Evolutionary conservation across 257 asterid genomes (phyloP).

Genomic region (Eucommia ulmoides): DNA sequence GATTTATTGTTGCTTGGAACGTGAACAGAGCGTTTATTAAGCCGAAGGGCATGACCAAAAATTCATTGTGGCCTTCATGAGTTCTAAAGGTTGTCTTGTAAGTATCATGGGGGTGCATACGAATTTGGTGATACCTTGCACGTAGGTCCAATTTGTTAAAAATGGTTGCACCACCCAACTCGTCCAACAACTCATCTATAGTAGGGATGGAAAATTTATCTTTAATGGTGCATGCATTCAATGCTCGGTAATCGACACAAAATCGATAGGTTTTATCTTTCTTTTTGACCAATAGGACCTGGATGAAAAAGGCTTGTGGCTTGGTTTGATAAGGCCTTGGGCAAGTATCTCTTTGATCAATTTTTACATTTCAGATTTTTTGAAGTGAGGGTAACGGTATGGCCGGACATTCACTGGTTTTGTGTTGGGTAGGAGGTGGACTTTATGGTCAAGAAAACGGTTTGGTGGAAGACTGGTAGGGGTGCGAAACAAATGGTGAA

Average conservation of each 20-base stretch:
- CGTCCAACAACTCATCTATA: background rate
- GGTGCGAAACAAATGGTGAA: background rate
- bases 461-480: background rate
- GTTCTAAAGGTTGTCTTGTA: background rate
- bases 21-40: background rate
- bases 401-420: background rate
- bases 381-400: background rate
- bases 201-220: background rate
- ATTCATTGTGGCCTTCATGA: background rate
- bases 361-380: background rate
- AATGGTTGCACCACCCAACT: background rate
- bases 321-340: background rate
- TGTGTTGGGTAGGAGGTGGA: background rate
- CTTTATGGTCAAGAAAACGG: background rate
- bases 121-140: background rate
- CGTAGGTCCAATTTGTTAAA: background rate
- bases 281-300: background rate
- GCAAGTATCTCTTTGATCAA: background rate
- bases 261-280: background rate
- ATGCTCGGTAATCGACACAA: background rate
- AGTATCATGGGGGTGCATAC: background rate
- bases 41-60: background rate
- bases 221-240: background rate
- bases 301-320: background rate
- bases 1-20: background rate